A percentile compares a stretch with the other conserved stretches of the same genome.
These are phyloP conservation scores for Plantago lanceolata DNA, from an alignment of 305 asterid genomes.

Conservation along the genomic window DNA sequence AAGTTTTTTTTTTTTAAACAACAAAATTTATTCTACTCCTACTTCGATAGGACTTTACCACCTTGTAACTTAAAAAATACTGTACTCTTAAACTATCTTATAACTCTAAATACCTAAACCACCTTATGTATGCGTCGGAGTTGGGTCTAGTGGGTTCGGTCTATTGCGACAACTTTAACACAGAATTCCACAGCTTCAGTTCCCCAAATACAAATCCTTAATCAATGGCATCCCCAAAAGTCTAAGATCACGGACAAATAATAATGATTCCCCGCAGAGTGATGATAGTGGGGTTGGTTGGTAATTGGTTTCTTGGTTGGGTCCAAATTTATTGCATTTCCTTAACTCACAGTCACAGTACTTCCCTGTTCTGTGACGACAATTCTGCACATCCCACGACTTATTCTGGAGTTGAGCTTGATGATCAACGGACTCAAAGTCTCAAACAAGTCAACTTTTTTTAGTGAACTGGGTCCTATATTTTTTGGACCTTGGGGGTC, in stretches of 20 bases:
- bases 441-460: background rate
- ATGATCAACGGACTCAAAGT: background rate
- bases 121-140: too few relatives aligned
- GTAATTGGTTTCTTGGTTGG: constrained; percentile 25
- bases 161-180: background rate
- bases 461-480: background rate
- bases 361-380: constrained; percentile 4
- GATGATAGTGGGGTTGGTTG: constrained; percentile 29
- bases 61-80: too few relatives aligned
- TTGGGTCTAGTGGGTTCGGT: background rate
- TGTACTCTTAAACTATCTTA: too few relatives aligned
- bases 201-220: background rate
- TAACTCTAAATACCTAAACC: too few relatives aligned
- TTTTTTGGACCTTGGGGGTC: background rate
- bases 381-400: constrained; percentile 9
- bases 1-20: too few relatives aligned
- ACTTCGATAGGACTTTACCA: too few relatives aligned
- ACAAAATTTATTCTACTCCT: too few relatives aligned
- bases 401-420: background rate
- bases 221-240: constrained; percentile 18
- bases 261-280: constrained; percentile 15
- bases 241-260: constrained; percentile 19
- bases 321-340: constrained; percentile 21
- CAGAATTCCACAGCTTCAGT: background rate
- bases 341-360: background rate